Evolutionary conservation across 306 rosid genomes (phyloP).

Genomic region (Abrus precatorius): DNA sequence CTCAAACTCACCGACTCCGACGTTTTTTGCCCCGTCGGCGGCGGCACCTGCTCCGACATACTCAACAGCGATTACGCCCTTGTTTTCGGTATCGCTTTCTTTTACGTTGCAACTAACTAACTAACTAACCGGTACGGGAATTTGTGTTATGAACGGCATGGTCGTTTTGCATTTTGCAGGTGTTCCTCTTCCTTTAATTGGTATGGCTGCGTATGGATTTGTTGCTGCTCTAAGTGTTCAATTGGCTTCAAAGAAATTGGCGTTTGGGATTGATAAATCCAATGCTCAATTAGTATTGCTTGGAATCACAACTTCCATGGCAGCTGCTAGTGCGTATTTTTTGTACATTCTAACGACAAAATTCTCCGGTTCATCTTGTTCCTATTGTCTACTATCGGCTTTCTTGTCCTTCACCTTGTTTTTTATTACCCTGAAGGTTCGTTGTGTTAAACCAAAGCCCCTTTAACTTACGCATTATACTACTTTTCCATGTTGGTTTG

Average conservation of each 20-base stretch:
- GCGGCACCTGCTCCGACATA: constrained; percentile 67
- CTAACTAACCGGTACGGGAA: background rate
- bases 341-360: constrained; percentile 74
- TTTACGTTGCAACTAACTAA: background rate
- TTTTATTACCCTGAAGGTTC: constrained; percentile 66
- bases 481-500: background rate
- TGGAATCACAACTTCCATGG: constrained; percentile 83
- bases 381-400: constrained; percentile 80
- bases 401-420: constrained; percentile 79
- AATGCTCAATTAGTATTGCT: constrained; percentile 67
- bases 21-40: constrained; percentile 76
- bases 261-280: constrained; percentile 66
- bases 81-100: constrained; percentile 66
- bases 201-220: constrained; percentile 78
- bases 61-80: constrained; percentile 85
- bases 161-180: constrained; percentile 62
- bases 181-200: constrained; percentile 85
- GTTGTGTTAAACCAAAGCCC: background rate
- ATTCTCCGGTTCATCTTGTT: constrained; percentile 73
- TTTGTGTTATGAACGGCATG: background rate
- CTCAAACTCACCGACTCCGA: constrained; percentile 77
- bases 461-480: background rate
- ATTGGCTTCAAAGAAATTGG: constrained; percentile 59
- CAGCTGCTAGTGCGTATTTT: constrained; percentile 84
- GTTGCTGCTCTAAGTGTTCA: constrained; percentile 70